phyloP scores from a whole-genome alignment of 768 basidiomycete genomes.

The Auriculariales sp. region DNA sequence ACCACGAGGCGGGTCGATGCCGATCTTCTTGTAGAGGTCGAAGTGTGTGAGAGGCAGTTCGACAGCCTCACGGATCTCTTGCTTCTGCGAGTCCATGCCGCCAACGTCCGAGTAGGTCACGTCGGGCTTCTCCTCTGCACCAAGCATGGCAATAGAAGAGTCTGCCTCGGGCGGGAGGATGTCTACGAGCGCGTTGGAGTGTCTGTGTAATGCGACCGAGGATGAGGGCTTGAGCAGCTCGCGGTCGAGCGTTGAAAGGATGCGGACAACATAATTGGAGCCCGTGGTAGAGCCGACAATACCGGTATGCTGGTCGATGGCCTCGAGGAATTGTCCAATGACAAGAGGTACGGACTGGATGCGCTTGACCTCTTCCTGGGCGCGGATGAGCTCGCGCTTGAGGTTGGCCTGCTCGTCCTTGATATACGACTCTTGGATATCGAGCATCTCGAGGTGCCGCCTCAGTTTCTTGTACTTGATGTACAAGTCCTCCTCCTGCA shows the following conservation, averaged over 20 bases:
- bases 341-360: slow-evolving; percentile 98
- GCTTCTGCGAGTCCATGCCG: slow-evolving; percentile 95
- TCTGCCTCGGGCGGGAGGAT: slow-evolving; percentile 98
- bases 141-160: slow-evolving; percentile 90
- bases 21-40: slow-evolving; percentile 97
- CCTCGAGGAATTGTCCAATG: slow-evolving; percentile 97
- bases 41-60: slow-evolving; percentile 94
- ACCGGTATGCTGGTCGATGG: slow-evolving; percentile 92
- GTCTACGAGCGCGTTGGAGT: slow-evolving; percentile 96
- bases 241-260: slow-evolving; percentile 90
- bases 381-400: slow-evolving; percentile 93
- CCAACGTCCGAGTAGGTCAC: slow-evolving; percentile 90
- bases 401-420: slow-evolving; percentile 98
- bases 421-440: slow-evolving; percentile 91
- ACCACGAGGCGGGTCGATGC: slow-evolving; percentile 96
- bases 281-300: slow-evolving; percentile 98
- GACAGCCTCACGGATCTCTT: slow-evolving; percentile 96
- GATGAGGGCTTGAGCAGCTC: slow-evolving; percentile 95
- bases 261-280: slow-evolving; percentile 95
- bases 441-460: slow-evolving; percentile 88
- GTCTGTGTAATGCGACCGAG: slow-evolving; percentile 95
- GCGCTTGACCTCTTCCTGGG: slow-evolving; percentile 98
- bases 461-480: slow-evolving; percentile 95
- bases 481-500: slow-evolving; percentile 87
- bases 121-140: slow-evolving; percentile 88